Base-by-base conservation (phyloP, 164 flowering plant species). In the Magnolia changhungtana region DNA sequence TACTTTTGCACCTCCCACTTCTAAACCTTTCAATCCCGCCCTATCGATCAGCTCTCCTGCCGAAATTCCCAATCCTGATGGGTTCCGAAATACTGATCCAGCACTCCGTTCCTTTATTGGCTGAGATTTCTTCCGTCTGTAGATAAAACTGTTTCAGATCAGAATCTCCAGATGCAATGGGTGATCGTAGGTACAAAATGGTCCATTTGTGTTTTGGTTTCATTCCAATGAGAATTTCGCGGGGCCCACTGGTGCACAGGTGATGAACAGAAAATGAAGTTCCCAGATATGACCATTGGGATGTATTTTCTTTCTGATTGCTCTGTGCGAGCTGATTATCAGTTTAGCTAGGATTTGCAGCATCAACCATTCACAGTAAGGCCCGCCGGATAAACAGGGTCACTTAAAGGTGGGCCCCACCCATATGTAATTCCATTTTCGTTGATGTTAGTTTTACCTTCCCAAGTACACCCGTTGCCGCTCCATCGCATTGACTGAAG, bases 1-100 rank as follows among this genome's bases (percentile, higher is more conserved):
- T 63, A 85, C 81, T 81, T 77, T 87, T 21, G 88, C 87, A 21
- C 87, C 87, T 64, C 89, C 89, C 0, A 83, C 63, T 75, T 72
- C 79, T 31, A 75, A 78, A 21, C 90, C 87, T 77, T 89, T 87
- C 80, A 85, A 65, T 29, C 89, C 89, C 23, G 81, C 80, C 79
- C 72, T 82, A 73, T 88, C 90, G 76, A 86, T 88, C 80, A 89
- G 77, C 66, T 87, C 84, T 75, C 78, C 87, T 21, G 76, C 88
- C 16, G 87, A 79, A 61, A 84, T 61, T 29, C 76, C 84, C 27
- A 68, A 19, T 37, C 72, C 75, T 1, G 67, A 20, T 29, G 89
- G 92, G 77, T 89, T 85, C 19, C 81, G 76, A 59, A 87, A 86
- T 50, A 87, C 88, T 7, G 87, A 86, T n/a, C 91, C 87, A 5